A percentile compares a stretch with the other conserved stretches of the same genome.
Evolutionary conservation across 192 early-diverging fungal species (phyloP).

Genomic region (Podila epicladia): DNA sequence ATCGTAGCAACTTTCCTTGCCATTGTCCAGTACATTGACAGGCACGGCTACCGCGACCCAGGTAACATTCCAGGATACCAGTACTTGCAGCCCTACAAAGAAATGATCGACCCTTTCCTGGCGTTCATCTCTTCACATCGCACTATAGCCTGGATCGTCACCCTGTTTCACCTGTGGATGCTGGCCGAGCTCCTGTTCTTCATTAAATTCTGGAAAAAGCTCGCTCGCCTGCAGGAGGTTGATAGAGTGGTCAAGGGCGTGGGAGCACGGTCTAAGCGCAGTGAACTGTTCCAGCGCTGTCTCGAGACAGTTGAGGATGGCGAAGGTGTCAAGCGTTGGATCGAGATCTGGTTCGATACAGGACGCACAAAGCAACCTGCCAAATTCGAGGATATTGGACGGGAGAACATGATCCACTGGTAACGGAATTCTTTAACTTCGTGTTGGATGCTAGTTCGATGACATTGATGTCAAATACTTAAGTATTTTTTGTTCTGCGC

Average conservation of each 20-base stretch:
- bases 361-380: constrained; percentile 30
- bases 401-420: constrained; percentile 47
- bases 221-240: constrained; percentile 17
- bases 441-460: not conserved
- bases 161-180: constrained; percentile 45
- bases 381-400: constrained; percentile 30
- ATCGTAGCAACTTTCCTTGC: constrained; percentile 1
- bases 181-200: constrained; percentile 40
- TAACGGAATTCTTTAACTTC: not conserved
- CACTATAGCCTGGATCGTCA: constrained; percentile 35
- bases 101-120: constrained; percentile 12
- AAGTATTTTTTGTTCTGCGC: not conserved
- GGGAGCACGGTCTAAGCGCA: constrained; percentile 7
- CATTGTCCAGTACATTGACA: constrained; percentile 12
- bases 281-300: constrained; percentile 36
- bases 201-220: constrained; percentile 29
- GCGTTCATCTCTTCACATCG: constrained; percentile 19
- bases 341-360: constrained; percentile 48
- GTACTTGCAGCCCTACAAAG: constrained; percentile 7
- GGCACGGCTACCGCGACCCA: constrained; percentile 15
- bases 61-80: constrained; percentile 30
- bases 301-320: constrained; percentile 29
- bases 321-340: constrained; percentile 27
- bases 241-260: constrained; percentile 33
- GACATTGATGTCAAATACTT: too few species aligned